These are phyloP conservation scores for Populus euphratica DNA, from an alignment of 345 rosid species.

Conservation along the genomic window DNA sequence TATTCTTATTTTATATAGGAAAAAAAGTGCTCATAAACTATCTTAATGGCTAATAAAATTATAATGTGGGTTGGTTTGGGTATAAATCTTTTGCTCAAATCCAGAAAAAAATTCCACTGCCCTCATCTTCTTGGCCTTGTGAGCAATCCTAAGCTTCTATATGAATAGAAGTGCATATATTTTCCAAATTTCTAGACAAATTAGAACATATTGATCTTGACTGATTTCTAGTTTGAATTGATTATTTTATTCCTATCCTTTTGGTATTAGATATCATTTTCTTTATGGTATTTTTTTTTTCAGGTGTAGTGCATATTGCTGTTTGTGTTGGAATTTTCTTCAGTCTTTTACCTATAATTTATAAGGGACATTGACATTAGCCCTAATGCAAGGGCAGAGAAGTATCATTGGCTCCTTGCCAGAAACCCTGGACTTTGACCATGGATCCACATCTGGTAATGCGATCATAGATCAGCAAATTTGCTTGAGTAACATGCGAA, in stretches of 20 bases:
- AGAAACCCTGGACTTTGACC: constrained; percentile 68
- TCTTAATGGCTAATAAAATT: background rate
- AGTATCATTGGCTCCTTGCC: constrained; percentile 69
- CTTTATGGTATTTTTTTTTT: constrained; percentile 4
- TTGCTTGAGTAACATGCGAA: constrained; percentile 59
- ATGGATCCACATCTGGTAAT: constrained; percentile 66
- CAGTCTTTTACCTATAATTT: constrained; percentile 11
- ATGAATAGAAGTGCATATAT: background rate
- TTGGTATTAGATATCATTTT: background rate
- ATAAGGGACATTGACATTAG: constrained; percentile 13
- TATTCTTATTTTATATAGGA: background rate
- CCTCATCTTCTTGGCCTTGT: background rate
- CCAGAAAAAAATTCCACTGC: background rate
- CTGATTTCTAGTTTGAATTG: background rate
- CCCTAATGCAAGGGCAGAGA: constrained; percentile 87
- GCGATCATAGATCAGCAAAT: constrained; percentile 55
- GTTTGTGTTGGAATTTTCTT: constrained; percentile 23
- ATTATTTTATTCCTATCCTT: background rate
- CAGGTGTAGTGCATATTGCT: constrained; percentile 9
- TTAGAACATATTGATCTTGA: background rate
- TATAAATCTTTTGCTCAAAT: background rate
- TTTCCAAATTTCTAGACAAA: too few relatives aligned
- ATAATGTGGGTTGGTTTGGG: background rate
- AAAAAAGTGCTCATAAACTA: too few relatives aligned
- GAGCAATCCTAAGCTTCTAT: background rate